Evolutionary conservation across 352 stramenopile species (phyloP), one percentile per base, ranked within the genome.

Genomic region (Globisporangium echinulatum): DNA sequence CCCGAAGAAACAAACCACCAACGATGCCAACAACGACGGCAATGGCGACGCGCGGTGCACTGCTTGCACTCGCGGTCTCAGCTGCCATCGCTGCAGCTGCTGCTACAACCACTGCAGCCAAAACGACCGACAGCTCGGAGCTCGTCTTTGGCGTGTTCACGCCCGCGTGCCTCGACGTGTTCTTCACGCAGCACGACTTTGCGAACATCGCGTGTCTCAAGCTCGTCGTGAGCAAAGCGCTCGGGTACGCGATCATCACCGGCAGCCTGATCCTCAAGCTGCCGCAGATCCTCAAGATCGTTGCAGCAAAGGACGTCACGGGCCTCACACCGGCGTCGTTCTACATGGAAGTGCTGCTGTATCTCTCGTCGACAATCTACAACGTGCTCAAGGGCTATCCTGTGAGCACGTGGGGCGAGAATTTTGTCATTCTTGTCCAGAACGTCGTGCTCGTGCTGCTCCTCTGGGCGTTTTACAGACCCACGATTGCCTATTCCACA

Each of bases 231-330:
- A 92, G 79, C 75, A 96, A 94, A 68, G 67, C 66, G 10, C 72
- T 96, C 49, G 86, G 87, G 47, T 96, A 94, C 66, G 82, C 81
- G 46, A 96, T 96, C 72, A 93, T 96, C 67, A 75, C 81, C 37
- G 87, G 80, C 52, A 86, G 77, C 53, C 70, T 92, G 51, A 86
- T 96, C 66, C 80, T 96, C 55, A 96, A 96, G 66, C 61, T 96
- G 52, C 87, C 87, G 48, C 87, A 96, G 64, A 96, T 96, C 68
- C 69, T 96, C 58, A 96, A 96, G 75, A 94, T 96, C 58, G 17
- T 94, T 33, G 56, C 64, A 7, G 86, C 82, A 19, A 87, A 80
- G 55, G 82, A 92, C 54, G 87, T 94, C 49, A 93, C 85, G 49
- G 87, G 87, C 0, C 74, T 96, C 55, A 96, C 82, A 33, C 85